Base-by-base conservation (phyloP, 257 asterid genomes). In the Schizonepeta tenuifolia region DNA sequence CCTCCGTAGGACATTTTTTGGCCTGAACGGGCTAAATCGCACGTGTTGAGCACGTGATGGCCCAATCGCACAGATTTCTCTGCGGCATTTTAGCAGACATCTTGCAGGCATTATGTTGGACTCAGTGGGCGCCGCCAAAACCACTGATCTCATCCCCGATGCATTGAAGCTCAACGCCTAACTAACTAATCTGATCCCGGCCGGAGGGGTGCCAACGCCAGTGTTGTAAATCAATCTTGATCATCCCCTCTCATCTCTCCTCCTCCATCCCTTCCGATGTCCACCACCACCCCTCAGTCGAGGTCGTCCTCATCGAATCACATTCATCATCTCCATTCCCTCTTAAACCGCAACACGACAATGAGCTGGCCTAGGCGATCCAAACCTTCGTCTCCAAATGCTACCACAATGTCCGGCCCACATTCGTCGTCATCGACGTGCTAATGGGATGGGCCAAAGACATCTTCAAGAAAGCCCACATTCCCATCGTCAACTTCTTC, bases 401-500 rank as follows among this genome's bases (percentile, higher is more conserved):
- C 65, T 81, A 75, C 63, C n/a, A 17, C 21, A 71, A 79, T 54
- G 64, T 0, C 9, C 74, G 79, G 53, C 88, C 90, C 55, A 65
- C 74, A 28, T 87, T 90, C 58, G 95, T 80, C 1, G 87, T 89
- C 40, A 68, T 89, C 66, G 97, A 91, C 64, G 84, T 85, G 44
- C 83, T 91, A 95, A 89, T 89, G 91, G 78, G 87, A 66, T 83
- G 90, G 92, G 83, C 87, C 76, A 81, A 79, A 6, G 86, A 82
- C 14, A 74, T 85, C 1, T 91, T 91, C 67, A 65, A 3, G 50
- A 86, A 67, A 53, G 75, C 72, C 40, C 78, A 64, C 0, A 70
- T 89, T n/a, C 95, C 89, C 3, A 6, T 70, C 1, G 93, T 79
- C 2, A 64, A 83, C 1, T 89, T 89, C 80, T 79, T 86, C 71